phyloP scores from a whole-genome alignment of 2,329 filamentous ascomycete genomes.

The Colletotrichum filicis region DNA sequence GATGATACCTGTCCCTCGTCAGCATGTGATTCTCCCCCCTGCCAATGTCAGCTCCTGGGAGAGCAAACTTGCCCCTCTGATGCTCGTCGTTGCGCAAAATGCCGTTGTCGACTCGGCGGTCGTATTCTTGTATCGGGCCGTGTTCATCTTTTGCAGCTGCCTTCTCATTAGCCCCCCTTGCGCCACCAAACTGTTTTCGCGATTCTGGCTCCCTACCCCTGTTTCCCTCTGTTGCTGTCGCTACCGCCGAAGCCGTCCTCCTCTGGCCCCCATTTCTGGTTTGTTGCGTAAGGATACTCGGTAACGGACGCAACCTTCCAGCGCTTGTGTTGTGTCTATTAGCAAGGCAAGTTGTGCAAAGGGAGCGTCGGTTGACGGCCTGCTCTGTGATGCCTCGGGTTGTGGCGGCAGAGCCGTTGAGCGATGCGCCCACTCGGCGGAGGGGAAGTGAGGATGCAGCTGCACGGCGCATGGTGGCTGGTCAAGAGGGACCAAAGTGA shows the following conservation, averaged over 20 bases:
- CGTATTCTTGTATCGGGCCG: conserved; percentile 90
- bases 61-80: conserved; percentile 74
- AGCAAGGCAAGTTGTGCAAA: conserved; percentile 14
- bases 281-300: neutral
- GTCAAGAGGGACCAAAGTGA: neutral
- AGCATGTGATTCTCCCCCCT: conserved; percentile 8
- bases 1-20: conserved; percentile 75
- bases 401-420: neutral
- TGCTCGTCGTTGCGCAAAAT: conserved; percentile 87
- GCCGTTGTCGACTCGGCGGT: conserved; percentile 79
- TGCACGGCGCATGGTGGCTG: conserved; percentile 24
- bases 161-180: conserved; percentile 13
- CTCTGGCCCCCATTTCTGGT: conserved; percentile 7
- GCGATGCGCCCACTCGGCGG: conserved; percentile 15
- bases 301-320: neutral
- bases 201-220: neutral
- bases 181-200: neutral
- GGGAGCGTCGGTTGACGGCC: neutral
- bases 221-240: conserved; percentile 23
- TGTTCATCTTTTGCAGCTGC: conserved; percentile 45
- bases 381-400: conserved; percentile 17
- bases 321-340: neutral
- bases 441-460: conserved; percentile 18
- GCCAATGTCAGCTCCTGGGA: neutral
- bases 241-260: conserved; percentile 31